Base-by-base conservation (phyloP, 1,284 basidiomycete genomes). In the Polyporus tsugae region DNA sequence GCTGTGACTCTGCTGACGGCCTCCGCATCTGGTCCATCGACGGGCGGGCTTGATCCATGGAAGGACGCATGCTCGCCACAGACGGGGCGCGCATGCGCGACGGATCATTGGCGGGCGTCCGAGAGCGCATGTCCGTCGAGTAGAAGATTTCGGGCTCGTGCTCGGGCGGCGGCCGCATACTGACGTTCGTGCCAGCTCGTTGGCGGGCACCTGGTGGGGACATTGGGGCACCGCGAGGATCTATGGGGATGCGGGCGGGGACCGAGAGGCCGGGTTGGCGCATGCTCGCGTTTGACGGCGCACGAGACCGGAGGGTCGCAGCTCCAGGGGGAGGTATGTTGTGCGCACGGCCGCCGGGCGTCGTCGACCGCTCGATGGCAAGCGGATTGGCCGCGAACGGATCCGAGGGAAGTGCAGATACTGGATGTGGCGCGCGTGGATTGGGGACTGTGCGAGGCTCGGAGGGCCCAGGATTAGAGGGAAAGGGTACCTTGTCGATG, bases 211-310 rank as follows among this genome's bases (percentile, higher is more conserved):
- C 41, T 2, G 70, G 55, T 0, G 64, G 39, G 36, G 70, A 67
- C 46, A 58, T 55, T 9, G 53, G 44, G 19, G 6, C 44, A 19
- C 29, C 13, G 5, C 38, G 58, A 13, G 38, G 22, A 25, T 38
- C 38, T 4, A 29, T 60, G 22, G 58, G 36, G 11, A 42, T 41
- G 22, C 38, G 74, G 7, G 72, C 49, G 2, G 76, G 73, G 42
- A 59, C 72, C 17, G 75, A 76, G 55, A 75, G 74, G 15, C 66
- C 71, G 6, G 75, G 77, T 19, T 74, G 77, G 19, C 72, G 74
- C 46, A 68, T 35, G 60, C 76, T 74, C 19, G 74, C 71, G 11
- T 63, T 63, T 6, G 76, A 75, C 22, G 73, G 69, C 3, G 72
- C 72, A 19, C 73, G 71, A 1, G 75, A 64, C 11, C 74, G 74